A percentile compares a stretch with the other conserved stretches of the same genome.
Evolutionary conservation across 2,329 filamentous ascomycete species (phyloP).

Genomic region (Xylaria sp.): DNA sequence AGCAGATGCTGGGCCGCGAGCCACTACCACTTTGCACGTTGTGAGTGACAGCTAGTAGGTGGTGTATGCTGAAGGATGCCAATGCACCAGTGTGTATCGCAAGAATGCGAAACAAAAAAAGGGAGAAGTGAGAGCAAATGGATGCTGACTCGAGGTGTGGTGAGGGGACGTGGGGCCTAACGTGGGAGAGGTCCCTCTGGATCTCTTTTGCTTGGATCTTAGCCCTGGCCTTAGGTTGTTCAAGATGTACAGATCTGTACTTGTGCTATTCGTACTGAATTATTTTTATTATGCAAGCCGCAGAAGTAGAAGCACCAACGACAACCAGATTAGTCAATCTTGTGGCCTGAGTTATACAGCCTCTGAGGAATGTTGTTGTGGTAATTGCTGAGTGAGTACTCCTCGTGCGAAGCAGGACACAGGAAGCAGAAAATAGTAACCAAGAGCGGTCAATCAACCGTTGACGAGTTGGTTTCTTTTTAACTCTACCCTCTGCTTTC

Average conservation of each 20-base stretch:
- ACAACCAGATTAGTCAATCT: neutral
- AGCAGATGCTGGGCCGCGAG: constrained; percentile 4
- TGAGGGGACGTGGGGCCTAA: constrained; percentile 29
- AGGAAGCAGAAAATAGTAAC: neutral
- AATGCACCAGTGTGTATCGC: neutral
- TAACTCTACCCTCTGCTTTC: neutral
- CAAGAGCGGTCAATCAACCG: neutral
- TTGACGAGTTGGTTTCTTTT: neutral
- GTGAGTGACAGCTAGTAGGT: neutral
- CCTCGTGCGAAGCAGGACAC: neutral
- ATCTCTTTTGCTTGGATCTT: constrained; percentile 4
- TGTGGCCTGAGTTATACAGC: no score
- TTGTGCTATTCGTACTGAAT: no score
- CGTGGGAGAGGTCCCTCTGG: constrained; percentile 5
- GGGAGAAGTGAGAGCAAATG: neutral
- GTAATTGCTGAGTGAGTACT: neutral
- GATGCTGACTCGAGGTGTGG: constrained; percentile 7
- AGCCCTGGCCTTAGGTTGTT: neutral
- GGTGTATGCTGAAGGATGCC: neutral
- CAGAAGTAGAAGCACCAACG: no score
- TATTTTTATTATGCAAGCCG: neutral
- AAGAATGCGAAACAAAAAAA: neutral
- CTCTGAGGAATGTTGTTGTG: no score
- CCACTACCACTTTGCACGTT: neutral
- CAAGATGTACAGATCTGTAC: no score